These are phyloP conservation scores for Dissoconium aciculare DNA, from an alignment of 2,329 filamentous ascomycete genomes.

Conservation along the genomic window DNA sequence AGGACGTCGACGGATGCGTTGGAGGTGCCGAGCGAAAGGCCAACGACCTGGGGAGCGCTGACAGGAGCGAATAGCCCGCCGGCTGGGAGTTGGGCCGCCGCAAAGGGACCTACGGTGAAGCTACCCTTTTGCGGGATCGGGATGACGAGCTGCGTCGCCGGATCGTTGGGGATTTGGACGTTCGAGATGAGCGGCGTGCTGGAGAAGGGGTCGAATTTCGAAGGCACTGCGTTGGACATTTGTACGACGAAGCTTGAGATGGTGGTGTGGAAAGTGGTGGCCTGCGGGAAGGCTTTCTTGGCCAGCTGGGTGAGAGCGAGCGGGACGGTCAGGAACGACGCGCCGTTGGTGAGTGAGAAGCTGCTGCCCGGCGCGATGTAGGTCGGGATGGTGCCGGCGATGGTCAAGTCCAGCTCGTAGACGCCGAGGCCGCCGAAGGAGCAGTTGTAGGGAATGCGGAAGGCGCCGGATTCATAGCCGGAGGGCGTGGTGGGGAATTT, in stretches of 20 bases:
- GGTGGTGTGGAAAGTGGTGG: slow-evolving; percentile 2
- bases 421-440: slow-evolving; percentile 1
- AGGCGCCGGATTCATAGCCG: slow-evolving; percentile 2
- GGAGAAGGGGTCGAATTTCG: slow-evolving; percentile 1
- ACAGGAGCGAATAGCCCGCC: too few relatives aligned
- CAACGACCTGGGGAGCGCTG: not conserved
- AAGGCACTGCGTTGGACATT: slow-evolving; percentile 2
- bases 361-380: slow-evolving; percentile 2
- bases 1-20: not conserved
- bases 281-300: not conserved
- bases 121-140: not conserved
- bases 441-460: slow-evolving; percentile 5
- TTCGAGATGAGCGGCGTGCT: slow-evolving; percentile 1
- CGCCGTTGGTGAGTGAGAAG: slow-evolving; percentile 2
- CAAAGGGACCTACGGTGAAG: slow-evolving; percentile 3
- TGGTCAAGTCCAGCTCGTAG: slow-evolving; percentile 2
- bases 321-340: slow-evolving; percentile 2
- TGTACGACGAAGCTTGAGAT: slow-evolving; percentile 1
- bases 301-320: slow-evolving; percentile 1
- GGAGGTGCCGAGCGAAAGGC: not conserved
- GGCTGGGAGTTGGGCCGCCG: too few relatives aligned
- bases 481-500: slow-evolving; percentile 1
- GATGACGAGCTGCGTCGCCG: slow-evolving; percentile 1
- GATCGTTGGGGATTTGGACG: not conserved
- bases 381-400: slow-evolving; percentile 2